These are phyloP conservation scores for Puya raimondii DNA, from an alignment of 176 grass and related monocot species.

Conservation along the genomic window DNA sequence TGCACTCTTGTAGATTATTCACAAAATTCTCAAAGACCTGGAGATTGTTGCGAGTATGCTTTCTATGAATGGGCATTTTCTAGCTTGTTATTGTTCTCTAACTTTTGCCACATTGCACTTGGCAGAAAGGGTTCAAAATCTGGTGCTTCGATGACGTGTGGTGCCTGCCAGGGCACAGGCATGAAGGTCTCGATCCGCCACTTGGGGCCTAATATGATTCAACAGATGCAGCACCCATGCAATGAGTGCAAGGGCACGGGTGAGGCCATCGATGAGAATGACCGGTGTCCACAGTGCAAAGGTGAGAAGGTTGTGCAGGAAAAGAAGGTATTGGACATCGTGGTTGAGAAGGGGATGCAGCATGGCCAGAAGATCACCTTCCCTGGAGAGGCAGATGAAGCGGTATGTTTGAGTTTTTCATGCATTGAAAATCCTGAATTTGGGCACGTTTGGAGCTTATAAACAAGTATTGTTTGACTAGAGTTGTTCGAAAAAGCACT, in stretches of 20 bases:
- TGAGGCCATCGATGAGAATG: slow-evolving; percentile 69
- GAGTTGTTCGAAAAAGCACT: too few relatives aligned
- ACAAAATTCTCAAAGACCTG: too few relatives aligned
- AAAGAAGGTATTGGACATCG: slow-evolving; percentile 69
- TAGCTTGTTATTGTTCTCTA: neutral
- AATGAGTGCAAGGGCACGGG: slow-evolving; percentile 75
- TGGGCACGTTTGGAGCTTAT: too few relatives aligned
- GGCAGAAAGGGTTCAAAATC: slow-evolving; percentile 84
- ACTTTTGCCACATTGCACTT: neutral
- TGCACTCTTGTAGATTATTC: too few relatives aligned
- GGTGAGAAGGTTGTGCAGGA: slow-evolving; percentile 72
- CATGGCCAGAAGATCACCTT: slow-evolving; percentile 73
- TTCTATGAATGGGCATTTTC: too few relatives aligned
- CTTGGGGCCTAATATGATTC: slow-evolving; percentile 75
- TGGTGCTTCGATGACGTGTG: slow-evolving; percentile 51
- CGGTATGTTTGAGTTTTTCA: slow-evolving; percentile 20
- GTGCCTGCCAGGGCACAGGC: slow-evolving; percentile 57
- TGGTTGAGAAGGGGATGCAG: slow-evolving; percentile 68
- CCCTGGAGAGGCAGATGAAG: slow-evolving; percentile 80
- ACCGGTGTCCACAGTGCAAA: slow-evolving; percentile 70
- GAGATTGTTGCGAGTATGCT: too few relatives aligned
- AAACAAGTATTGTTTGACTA: too few relatives aligned
- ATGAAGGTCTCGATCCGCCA: slow-evolving; percentile 63
- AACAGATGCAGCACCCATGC: slow-evolving; percentile 86
- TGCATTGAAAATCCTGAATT: neutral